Percentiles rank a stretch among this genome's conserved stretches.
Conservation (phyloP, 768 basidiomycete genomes). For the Lactarius indigo region DNA sequence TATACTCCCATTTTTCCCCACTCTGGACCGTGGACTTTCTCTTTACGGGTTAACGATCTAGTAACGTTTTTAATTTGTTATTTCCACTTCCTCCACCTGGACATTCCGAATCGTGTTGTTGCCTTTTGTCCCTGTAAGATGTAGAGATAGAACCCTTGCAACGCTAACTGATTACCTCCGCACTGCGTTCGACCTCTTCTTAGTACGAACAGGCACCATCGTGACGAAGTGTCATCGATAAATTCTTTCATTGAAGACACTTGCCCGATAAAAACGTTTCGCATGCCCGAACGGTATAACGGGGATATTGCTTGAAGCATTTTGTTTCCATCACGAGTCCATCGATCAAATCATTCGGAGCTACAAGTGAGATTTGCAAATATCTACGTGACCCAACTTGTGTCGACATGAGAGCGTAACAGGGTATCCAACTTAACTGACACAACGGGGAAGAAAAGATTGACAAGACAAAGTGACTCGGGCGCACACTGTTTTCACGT, state of each 20-base stretch:
- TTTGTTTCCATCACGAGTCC: background rate
- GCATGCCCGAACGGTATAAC: background rate
- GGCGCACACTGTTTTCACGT: background rate
- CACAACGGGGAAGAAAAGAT: background rate
- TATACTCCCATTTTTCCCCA: background rate
- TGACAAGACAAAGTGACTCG: background rate
- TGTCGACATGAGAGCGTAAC: background rate
- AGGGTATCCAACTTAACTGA: background rate
- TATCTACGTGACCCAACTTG: background rate
- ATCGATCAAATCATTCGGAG: background rate
- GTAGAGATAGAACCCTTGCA: constrained; percentile 15
- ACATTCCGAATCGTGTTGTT: constrained; percentile 1
- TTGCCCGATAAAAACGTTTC: background rate
- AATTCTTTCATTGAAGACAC: background rate
- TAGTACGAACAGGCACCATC: background rate
- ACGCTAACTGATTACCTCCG: constrained; percentile 8
- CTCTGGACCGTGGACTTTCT: background rate
- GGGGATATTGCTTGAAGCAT: background rate
- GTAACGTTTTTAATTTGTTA: constrained; percentile 3
- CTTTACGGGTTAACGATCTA: constrained; percentile 16
- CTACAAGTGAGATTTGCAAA: background rate
- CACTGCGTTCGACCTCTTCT: background rate
- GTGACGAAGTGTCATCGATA: background rate
- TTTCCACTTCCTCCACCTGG: background rate
- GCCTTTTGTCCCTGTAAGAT: constrained; percentile 10